phyloP scores from a whole-genome alignment of 345 rosid genomes.

The Moringa oleifera region DNA sequence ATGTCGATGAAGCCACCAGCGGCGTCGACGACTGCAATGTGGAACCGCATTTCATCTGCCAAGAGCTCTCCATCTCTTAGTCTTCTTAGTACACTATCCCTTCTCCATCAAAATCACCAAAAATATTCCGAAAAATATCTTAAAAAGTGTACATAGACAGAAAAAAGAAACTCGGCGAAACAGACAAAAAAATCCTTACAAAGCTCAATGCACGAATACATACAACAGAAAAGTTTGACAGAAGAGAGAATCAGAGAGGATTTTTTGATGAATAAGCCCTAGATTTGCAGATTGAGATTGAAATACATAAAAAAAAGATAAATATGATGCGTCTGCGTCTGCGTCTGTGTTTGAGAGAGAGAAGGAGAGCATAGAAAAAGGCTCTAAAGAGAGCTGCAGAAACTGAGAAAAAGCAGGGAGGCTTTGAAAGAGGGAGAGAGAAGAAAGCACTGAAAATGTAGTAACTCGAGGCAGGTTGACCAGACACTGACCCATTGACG shows the following conservation, averaged over 20 bases:
- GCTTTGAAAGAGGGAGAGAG: background rate
- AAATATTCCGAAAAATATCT: background rate
- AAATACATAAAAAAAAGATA: too few relatives aligned
- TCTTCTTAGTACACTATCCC: slow-evolving; percentile 19
- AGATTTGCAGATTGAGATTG: too few relatives aligned
- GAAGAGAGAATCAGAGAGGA: background rate
- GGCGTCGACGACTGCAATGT: slow-evolving; percentile 22
- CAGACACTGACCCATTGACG: slow-evolving; percentile 21
- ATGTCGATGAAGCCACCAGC: slow-evolving; percentile 21
- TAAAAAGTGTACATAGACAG: too few relatives aligned
- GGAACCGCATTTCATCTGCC: slow-evolving; percentile 35
- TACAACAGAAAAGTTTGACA: too few relatives aligned
- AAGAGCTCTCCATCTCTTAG: slow-evolving; percentile 29
- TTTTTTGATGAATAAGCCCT: background rate
- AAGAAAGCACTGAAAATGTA: slow-evolving; percentile 18
- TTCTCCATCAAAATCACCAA: slow-evolving; percentile 16
- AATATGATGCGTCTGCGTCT: too few relatives aligned
- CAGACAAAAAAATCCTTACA: too few relatives aligned
- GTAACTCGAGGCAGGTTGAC: slow-evolving; percentile 25
- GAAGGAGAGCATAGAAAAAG: background rate
- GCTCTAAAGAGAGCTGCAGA: slow-evolving; percentile 6
- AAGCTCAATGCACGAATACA: too few relatives aligned
- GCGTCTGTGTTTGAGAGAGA: too few relatives aligned
- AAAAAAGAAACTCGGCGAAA: background rate
- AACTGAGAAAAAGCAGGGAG: slow-evolving; percentile 15